phyloP scores from a whole-genome alignment of 2,329 filamentous ascomycete genomes.

The Helicocarpus griseus region DNA sequence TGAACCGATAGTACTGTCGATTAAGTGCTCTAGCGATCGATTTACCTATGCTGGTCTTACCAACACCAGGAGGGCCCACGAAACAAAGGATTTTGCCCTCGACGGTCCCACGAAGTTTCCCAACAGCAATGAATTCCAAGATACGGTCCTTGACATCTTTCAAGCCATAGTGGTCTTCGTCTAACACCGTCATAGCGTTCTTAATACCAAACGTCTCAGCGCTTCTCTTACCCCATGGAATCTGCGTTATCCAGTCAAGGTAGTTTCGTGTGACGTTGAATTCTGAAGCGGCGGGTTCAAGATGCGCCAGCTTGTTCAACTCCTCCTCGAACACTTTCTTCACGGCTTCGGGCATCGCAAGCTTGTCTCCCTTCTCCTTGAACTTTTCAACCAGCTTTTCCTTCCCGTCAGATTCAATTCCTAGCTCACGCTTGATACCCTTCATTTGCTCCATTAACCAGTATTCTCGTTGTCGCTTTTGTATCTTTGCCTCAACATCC shows the following conservation, averaged over 20 bases:
- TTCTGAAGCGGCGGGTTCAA: conserved; percentile 92
- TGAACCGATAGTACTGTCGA: conserved; percentile 96
- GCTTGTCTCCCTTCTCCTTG: conserved; percentile 83
- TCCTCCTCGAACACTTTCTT: conserved; percentile 98
- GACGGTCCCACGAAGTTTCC: conserved; percentile 90
- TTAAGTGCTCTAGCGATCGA: conserved; percentile 92
- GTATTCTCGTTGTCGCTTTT: conserved; percentile 93
- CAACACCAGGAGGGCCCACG: conserved; percentile 92
- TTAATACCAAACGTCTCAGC: conserved; percentile 94
- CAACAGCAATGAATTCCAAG: conserved; percentile 94
- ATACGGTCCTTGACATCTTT: conserved; percentile 99
- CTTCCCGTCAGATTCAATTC: conserved; percentile 95
- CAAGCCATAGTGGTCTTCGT: conserved; percentile 92
- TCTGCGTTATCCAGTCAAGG: conserved; percentile 95
- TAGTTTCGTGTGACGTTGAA: conserved; percentile 99
- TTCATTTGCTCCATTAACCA: conserved; percentile 99
- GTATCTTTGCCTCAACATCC: conserved; percentile 94
- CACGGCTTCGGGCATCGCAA: conserved; percentile 94
- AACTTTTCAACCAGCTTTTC: conserved; percentile 97
- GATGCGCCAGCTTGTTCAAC: conserved; percentile 88
- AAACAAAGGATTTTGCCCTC: conserved; percentile 98
- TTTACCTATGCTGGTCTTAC: conserved; percentile 98
- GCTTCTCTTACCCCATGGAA: conserved; percentile 92
- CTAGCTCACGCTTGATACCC: conserved; percentile 87
- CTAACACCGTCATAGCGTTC: conserved; percentile 79